Evolutionary conservation across 441 rosid genomes (phyloP), one percentile per base, ranked within the genome.

Genomic region (Euphorbia schlechtendalii): DNA sequence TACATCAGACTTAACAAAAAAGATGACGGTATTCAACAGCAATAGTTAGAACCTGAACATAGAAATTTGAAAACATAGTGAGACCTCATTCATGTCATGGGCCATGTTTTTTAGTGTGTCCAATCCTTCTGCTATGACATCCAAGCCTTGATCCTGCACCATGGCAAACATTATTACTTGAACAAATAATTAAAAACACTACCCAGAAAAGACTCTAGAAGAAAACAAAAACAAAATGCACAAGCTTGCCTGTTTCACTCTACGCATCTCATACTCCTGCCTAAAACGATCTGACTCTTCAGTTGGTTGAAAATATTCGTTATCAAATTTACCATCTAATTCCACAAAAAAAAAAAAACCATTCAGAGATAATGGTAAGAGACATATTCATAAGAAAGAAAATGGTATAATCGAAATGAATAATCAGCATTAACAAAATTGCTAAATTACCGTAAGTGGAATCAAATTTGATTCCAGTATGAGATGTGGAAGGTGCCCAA

Each of bases 241-340:
- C 36, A 66, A 61, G 15, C 74, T 81, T 65, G 69, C 97, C 97
- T 89, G 97, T 58, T 82, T 90, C 64, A 83, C 78, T 79, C 67
- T 90, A 41, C 97, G 86, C 96, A 88, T 93, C 79, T 90, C 97
- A 76, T 75, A 90, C 75, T 90, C 97, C 75, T 93, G 90, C 80
- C 74, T 83, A 76, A 87, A 86, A 48, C 77, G 80, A 62, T 79
- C 84, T 0, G 96, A 83, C 71, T 76, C 82, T 68, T 84, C 80
- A 51, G 89, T 78, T 73, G 77, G 78, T 74, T 83, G 86, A 57
- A 90, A 90, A 81, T 84, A 90, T 66, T 84, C 93, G 75, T 74
- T 72, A 75, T 90, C 90, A 72, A 90, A 87, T 46, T 73, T 75
- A 54, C 95, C 97, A 72, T 82, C 96, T 87, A 61, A 36, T 66